Percentiles rank a stretch among this genome's conserved stretches.
These are phyloP conservation scores for thale cress (Arabidopsis thaliana) DNA, from an alignment of 345 rosid species.

Conservation along the genomic window DNA sequence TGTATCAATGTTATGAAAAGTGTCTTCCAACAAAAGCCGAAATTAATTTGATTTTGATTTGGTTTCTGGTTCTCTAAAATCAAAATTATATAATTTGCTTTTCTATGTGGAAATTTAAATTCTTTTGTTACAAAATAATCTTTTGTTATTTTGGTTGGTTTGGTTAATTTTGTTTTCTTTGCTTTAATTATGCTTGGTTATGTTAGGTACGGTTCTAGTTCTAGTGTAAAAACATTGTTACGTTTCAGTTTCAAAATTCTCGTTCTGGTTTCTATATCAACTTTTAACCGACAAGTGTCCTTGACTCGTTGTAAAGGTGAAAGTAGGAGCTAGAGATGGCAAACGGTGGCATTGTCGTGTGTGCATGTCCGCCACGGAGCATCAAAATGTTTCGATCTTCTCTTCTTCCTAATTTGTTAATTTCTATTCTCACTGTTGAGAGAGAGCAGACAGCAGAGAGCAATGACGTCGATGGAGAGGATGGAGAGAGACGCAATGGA, in stretches of 20 bases:
- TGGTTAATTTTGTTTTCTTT: not conserved
- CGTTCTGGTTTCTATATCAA: not conserved
- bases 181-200: not conserved
- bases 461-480: constrained; percentile 33
- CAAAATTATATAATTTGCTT: not conserved
- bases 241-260: not conserved
- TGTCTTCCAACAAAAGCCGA: not conserved
- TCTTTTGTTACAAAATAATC: not conserved
- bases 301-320: constrained; percentile 19
- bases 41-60: not conserved
- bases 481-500: constrained; percentile 57
- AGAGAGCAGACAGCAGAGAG: not conserved
- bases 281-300: constrained; percentile 21
- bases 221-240: not conserved
- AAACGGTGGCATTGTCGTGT: constrained; percentile 21
- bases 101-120: not conserved
- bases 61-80: not conserved
- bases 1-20: not conserved
- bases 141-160: not conserved
- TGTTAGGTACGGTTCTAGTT: not conserved
- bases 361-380: constrained; percentile 43
- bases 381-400: constrained; percentile 2
- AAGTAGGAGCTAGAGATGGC: constrained; percentile 24
- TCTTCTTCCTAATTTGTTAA: constrained; percentile 10
- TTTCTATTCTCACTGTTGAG: not conserved